Base-by-base conservation (phyloP, 2,329 filamentous ascomycete genomes). In the Diaporthe destruens region DNA sequence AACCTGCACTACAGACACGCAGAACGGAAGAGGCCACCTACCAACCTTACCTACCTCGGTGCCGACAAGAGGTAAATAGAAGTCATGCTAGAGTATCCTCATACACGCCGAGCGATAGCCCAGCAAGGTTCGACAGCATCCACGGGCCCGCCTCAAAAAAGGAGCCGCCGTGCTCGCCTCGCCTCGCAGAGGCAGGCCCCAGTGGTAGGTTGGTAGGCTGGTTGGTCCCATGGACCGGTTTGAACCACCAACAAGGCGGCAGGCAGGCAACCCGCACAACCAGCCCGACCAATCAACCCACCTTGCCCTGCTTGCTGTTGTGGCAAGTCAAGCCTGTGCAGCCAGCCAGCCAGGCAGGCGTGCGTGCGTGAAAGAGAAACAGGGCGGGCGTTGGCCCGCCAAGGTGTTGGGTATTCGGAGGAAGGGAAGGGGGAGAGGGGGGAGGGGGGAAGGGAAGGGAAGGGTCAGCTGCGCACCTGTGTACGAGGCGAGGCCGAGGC, bases 381-480 rank as follows among this genome's bases (percentile, higher is more conserved):
- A 23, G 7, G 23, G 23, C 12, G n/a, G n/a, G 42, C n/a, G 47
- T 51, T 51, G 47, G n/a, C n/a, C 47, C 47, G 4, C 47, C n/a
- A 23, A 23, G 47, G 8, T 51, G 3, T 49, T 2, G 39, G 39
- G 14, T 18, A 6, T 49, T 49, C 9, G 44, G 3, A n/a, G 44
- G 7, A 6, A 23, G 36, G 12, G 16, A 5, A 18, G 2, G 36
- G 25, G 12, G 25, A 18, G 1, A 14, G 29, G 25, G 12, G 25
- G 11, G 1, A 14, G 29, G 44, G 3, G 9, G 44, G 7, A 6
- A 23, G 36, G 12, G 16, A 5, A 18, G 2, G 20, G 61, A 18
- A 47, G 44, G 14, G 44, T 49, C 59, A 36, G 44, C 61, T 53
- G 39, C n/a, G 32, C 61, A 56, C 32, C 70, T 44, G 39, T 42